phyloP scores from a whole-genome alignment of 1,139 yeast species.

The Meyerozyma athensensis region DNA sequence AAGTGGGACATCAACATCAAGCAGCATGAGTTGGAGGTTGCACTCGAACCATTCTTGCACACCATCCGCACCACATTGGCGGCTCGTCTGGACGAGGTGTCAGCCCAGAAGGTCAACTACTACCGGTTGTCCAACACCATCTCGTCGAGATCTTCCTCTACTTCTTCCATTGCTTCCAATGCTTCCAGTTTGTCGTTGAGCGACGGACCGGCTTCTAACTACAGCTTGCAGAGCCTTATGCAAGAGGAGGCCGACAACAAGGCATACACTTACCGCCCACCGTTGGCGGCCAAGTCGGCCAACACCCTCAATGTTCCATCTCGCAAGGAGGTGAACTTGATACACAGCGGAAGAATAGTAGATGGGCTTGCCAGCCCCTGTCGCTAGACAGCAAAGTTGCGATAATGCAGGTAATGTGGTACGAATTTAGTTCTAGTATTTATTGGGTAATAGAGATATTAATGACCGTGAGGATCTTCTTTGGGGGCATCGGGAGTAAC shows the following conservation, averaged over 20 bases:
- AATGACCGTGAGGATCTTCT: slow-evolving; percentile 82
- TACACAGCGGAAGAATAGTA: not conserved
- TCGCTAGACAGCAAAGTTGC: too few relatives aligned
- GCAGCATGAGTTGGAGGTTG: slow-evolving; percentile 62
- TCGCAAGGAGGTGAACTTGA: not conserved
- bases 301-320: slow-evolving; percentile 12
- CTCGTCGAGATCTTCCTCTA: slow-evolving; percentile 12
- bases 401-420: too few relatives aligned
- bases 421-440: slow-evolving; percentile 1
- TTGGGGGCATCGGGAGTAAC: slow-evolving; percentile 94
- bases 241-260: slow-evolving; percentile 12
- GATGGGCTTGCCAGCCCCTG: too few relatives aligned
- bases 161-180: slow-evolving; percentile 15
- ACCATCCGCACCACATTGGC: slow-evolving; percentile 48
- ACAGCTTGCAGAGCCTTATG: slow-evolving; percentile 12
- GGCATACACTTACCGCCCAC: slow-evolving; percentile 10
- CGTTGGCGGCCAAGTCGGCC: slow-evolving; percentile 20
- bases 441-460: slow-evolving; percentile 7
- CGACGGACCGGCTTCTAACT: slow-evolving; percentile 12
- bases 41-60: slow-evolving; percentile 68
- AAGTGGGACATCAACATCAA: slow-evolving; percentile 78
- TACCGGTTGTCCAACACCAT: slow-evolving; percentile 33
- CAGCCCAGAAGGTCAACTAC: slow-evolving; percentile 30
- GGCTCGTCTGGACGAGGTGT: slow-evolving; percentile 23
- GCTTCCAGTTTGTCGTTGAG: slow-evolving; percentile 16